phyloP scores from a whole-genome alignment of 495 filamentous ascomycete genomes.

The Daldinia concentrica region DNA sequence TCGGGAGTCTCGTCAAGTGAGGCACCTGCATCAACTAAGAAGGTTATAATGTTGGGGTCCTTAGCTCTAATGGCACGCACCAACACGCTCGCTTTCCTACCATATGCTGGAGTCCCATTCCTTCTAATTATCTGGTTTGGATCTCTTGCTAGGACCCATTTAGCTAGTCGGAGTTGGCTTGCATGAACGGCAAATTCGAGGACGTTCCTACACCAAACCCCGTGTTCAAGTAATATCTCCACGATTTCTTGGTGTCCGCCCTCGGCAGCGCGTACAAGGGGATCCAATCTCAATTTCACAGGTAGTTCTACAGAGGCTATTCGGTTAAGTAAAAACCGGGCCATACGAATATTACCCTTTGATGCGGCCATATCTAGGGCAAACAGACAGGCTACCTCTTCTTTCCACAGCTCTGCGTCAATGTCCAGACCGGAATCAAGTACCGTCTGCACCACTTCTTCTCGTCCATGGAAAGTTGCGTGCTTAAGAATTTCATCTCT shows the following conservation, averaged over 20 bases:
- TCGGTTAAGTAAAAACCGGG: not conserved
- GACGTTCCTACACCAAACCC: too few relatives aligned
- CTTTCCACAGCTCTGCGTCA: not conserved
- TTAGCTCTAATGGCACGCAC: not conserved
- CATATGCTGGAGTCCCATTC: too few relatives aligned
- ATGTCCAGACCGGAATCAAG: not conserved
- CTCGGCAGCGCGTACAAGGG: too few relatives aligned
- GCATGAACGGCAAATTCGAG: not conserved
- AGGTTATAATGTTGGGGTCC: not conserved
- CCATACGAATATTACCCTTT: not conserved
- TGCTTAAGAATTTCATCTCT: not conserved
- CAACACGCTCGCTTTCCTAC: too few relatives aligned
- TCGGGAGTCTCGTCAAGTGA: not conserved
- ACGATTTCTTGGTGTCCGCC: conserved; percentile 5
- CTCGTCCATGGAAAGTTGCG: not conserved
- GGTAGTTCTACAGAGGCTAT: not conserved
- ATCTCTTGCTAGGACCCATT: conserved; percentile 1
- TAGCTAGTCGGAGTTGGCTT: not conserved
- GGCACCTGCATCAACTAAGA: conserved; percentile 1
- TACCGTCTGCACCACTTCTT: not conserved
- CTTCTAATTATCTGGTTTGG: too few relatives aligned
- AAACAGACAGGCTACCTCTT: not conserved
- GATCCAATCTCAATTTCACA: too few relatives aligned
- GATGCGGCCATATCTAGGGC: conserved; percentile 1
- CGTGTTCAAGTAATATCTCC: not conserved